Conservation (phyloP, 2,329 filamentous ascomycete species). For the Ascochyta koolunga region DNA sequence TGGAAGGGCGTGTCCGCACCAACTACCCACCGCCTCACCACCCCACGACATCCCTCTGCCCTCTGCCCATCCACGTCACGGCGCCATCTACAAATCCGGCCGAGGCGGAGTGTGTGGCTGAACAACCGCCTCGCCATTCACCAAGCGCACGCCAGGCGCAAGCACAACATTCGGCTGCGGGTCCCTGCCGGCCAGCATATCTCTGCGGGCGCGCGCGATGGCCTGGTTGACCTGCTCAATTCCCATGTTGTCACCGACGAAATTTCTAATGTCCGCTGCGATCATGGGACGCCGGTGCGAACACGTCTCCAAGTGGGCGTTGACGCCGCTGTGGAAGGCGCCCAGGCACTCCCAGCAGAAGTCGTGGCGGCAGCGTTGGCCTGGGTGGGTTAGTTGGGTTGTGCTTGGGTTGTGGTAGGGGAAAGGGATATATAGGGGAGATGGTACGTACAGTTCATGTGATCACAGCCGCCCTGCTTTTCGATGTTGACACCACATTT, state of each 20-base stretch:
- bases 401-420: not conserved
- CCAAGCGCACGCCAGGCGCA: not conserved
- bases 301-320: conserved; percentile 17
- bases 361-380: conserved; percentile 23
- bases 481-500: conserved; percentile 33
- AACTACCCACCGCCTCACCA: too few species aligned
- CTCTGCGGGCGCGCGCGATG: conserved; percentile 4
- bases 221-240: conserved; percentile 10
- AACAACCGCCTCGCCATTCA: not conserved
- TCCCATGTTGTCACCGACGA: conserved; percentile 7
- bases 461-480: conserved; percentile 36
- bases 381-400: not conserved
- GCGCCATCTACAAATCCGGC: too few species aligned
- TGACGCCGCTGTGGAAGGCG: not conserved
- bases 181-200: not conserved
- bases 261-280: conserved; percentile 22
- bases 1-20: too few species aligned
- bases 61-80: too few species aligned
- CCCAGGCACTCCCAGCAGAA: conserved; percentile 34
- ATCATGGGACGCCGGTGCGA: conserved; percentile 15
- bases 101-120: too few species aligned
- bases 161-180: not conserved
- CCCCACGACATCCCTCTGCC: too few species aligned
- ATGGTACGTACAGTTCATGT: conserved; percentile 30
- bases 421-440: not conserved